A percentile compares a stretch with the other conserved stretches of the same genome.
phyloP scores from a whole-genome alignment of 306 rosid genomes.

The Geum urbanum region DNA sequence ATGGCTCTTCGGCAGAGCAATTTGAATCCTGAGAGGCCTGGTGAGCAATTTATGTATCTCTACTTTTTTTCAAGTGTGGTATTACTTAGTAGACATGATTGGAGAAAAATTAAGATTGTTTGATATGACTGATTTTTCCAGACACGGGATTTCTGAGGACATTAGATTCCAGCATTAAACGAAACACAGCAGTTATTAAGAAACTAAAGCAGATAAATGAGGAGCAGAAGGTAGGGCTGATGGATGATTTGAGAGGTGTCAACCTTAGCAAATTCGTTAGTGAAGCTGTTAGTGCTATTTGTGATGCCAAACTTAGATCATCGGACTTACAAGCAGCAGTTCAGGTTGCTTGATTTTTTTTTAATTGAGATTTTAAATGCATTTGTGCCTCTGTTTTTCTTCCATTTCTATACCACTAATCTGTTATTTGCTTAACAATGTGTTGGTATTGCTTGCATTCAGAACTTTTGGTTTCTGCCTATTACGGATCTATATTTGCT shows the following conservation, averaged over 20 bases:
- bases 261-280: constrained; percentile 97
- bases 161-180: constrained; percentile 92
- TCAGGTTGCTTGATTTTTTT: too few relatives aligned
- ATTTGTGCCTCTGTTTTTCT: not conserved
- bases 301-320: constrained; percentile 89
- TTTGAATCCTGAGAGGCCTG: constrained; percentile 96
- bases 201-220: constrained; percentile 95
- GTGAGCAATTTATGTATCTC: constrained; percentile 25
- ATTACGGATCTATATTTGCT: not conserved
- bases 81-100: not conserved
- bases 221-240: constrained; percentile 85
- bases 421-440: not conserved
- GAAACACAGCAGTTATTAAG: constrained; percentile 92
- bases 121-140: constrained; percentile 29
- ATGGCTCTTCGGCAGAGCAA: constrained; percentile 82
- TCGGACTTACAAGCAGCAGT: constrained; percentile 95
- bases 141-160: constrained; percentile 87
- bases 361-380: constrained; percentile 11
- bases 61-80: not conserved
- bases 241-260: constrained; percentile 82
- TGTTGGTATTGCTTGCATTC: not conserved
- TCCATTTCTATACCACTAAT: not conserved
- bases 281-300: constrained; percentile 92
- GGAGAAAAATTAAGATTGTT: constrained; percentile 9
- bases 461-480: not conserved